phyloP scores from a whole-genome alignment of 768 basidiomycete genomes.

The Rickenella mellea region DNA sequence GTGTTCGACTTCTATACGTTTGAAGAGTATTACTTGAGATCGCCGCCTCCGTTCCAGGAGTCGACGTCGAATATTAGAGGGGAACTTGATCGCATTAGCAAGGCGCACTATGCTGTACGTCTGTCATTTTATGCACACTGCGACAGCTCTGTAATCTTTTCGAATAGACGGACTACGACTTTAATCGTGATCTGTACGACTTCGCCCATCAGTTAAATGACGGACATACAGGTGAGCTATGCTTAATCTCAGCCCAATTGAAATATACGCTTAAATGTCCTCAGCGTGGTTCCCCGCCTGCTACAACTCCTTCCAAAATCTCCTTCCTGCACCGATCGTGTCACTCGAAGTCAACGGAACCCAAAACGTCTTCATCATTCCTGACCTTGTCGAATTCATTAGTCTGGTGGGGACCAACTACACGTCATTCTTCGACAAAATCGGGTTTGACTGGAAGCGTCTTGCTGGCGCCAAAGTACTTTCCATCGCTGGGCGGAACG shows the following conservation, averaged over 20 bases:
- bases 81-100: conserved; percentile 36
- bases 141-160: background rate
- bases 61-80: conserved; percentile 47
- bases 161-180: conserved; percentile 54
- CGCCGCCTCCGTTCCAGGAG: conserved; percentile 42
- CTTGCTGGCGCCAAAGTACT: conserved; percentile 53
- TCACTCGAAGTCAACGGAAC: conserved; percentile 37
- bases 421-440: conserved; percentile 35
- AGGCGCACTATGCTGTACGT: conserved; percentile 34
- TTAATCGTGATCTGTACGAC: conserved; percentile 47
- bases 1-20: conserved; percentile 45
- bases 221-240: conserved; percentile 48
- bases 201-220: conserved; percentile 50
- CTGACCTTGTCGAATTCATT: conserved; percentile 44
- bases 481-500: conserved; percentile 40
- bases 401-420: conserved; percentile 34
- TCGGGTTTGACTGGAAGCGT: conserved; percentile 48
- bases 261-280: conserved; percentile 1
- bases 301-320: conserved; percentile 42
- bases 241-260: background rate
- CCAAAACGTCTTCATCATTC: conserved; percentile 40
- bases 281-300: conserved; percentile 50
- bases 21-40: conserved; percentile 40
- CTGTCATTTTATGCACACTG: background rate
- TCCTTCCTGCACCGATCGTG: conserved; percentile 48